These are phyloP conservation scores for Phytopythium ostracodes DNA, from an alignment of 352 stramenopile species.

Conservation along the genomic window DNA sequence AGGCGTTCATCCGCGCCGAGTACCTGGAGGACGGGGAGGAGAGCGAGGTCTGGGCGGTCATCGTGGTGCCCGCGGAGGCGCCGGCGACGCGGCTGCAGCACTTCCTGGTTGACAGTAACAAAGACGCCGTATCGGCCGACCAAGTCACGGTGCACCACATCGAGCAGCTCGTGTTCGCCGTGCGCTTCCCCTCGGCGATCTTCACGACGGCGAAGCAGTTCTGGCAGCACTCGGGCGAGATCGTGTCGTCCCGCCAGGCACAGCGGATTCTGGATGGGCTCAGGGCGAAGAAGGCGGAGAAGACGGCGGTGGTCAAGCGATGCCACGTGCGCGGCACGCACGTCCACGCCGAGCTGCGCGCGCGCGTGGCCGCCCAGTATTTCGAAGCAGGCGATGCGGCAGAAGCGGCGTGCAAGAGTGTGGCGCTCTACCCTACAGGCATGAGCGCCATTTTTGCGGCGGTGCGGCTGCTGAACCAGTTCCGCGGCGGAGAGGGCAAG, in stretches of 20 bases:
- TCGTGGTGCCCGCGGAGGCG: constrained; percentile 45
- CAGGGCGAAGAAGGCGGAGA: constrained; percentile 10
- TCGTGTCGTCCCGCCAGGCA: constrained; percentile 86
- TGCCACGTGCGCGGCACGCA: constrained; percentile 15
- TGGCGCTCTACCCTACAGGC: constrained; percentile 84
- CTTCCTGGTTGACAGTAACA: constrained; percentile 61
- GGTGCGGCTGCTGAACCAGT: constrained; percentile 61
- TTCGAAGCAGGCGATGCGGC: constrained; percentile 13
- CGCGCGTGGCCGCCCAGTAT: constrained; percentile 58
- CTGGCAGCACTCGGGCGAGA: constrained; percentile 94
- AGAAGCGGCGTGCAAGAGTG: constrained; percentile 14
- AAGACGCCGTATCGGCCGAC: constrained; percentile 13
- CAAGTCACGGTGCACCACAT: constrained; percentile 34
- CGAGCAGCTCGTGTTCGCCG: constrained; percentile 51
- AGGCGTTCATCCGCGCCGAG: constrained; percentile 24
- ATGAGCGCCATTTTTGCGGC: constrained; percentile 88
- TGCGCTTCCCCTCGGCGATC: constrained; percentile 68
- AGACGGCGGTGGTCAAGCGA: neutral
- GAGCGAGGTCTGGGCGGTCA: constrained; percentile 26
- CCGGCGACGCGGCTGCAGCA: constrained; percentile 50
- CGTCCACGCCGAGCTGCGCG: constrained; percentile 34
- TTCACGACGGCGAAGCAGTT: constrained; percentile 69
- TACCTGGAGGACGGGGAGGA: constrained; percentile 11
- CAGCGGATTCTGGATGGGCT: constrained; percentile 53
- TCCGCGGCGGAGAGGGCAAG: constrained; percentile 37